Conservation (phyloP, 768 basidiomycete genomes). For the Crucibulum laeve region DNA sequence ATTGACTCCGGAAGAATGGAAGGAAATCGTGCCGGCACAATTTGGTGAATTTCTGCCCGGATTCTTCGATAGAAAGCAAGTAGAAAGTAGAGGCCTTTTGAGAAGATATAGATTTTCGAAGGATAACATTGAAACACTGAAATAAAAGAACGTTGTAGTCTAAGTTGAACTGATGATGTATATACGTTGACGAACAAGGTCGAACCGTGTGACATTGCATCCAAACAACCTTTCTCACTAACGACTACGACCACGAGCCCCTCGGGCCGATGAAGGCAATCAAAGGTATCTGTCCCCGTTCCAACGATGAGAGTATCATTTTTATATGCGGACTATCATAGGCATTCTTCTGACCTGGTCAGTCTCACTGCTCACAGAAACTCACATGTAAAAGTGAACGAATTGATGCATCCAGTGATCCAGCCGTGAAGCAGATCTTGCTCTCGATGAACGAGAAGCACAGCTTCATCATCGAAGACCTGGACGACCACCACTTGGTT, state of each 20-base stretch:
- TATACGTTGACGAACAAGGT: not conserved
- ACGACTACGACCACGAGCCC: not conserved
- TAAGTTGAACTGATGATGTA: no score
- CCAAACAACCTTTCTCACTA: constrained; percentile 1
- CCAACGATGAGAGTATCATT: not conserved
- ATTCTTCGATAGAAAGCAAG: no score
- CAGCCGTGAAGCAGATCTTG: constrained; percentile 86
- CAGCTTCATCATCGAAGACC: constrained; percentile 81
- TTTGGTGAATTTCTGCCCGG: no score
- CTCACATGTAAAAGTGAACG: not conserved
- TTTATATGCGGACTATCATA: constrained; percentile 20
- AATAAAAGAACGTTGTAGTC: no score
- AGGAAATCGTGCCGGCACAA: no score
- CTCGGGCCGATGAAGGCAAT: constrained; percentile 51
- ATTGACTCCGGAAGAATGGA: no score
- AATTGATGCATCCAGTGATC: constrained; percentile 48
- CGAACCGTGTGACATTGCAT: not conserved
- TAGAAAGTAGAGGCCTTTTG: no score
- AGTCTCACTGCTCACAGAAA: constrained; percentile 11
- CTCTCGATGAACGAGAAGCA: constrained; percentile 77
- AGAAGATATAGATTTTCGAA: not conserved
- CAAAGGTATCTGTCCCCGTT: constrained; percentile 37
- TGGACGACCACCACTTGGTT: constrained; percentile 80
- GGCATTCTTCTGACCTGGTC: constrained; percentile 70
- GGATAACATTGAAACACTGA: no score